Conservation (phyloP, 2,329 filamentous ascomycete species). For the Phaeoacremonium minimum region DNA sequence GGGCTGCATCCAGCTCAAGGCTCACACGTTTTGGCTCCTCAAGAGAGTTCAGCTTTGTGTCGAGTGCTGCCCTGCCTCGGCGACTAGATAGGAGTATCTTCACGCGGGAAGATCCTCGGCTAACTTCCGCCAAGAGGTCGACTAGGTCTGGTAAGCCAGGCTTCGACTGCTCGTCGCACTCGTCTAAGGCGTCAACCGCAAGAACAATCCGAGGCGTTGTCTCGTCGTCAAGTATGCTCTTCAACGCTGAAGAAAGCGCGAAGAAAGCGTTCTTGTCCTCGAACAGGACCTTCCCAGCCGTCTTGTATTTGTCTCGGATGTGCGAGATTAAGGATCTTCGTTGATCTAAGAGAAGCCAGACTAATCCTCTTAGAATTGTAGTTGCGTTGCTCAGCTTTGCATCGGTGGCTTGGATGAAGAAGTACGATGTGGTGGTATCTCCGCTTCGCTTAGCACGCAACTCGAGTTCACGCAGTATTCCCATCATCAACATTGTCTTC, state of each 20-base stretch:
- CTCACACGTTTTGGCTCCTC: too few species aligned
- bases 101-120: constrained; percentile 15
- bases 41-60: constrained; percentile 21
- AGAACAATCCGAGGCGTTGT: constrained; percentile 25
- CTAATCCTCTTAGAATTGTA: constrained; percentile 33
- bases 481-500: constrained; percentile 27
- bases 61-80: constrained; percentile 15
- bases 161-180: too few species aligned
- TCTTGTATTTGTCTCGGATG: constrained; percentile 24
- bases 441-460: constrained; percentile 11
- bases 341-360: constrained; percentile 30
- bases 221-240: constrained; percentile 31
- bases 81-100: constrained; percentile 42
- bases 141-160: too few species aligned
- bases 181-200: constrained; percentile 43
- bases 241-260: constrained; percentile 31
- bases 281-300: constrained; percentile 24
- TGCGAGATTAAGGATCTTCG: constrained; percentile 26
- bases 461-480: constrained; percentile 20
- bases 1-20: constrained; percentile 30
- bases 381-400: constrained; percentile 27
- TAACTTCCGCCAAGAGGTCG: too few species aligned
- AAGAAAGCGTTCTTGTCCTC: constrained; percentile 30
- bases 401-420: constrained; percentile 39
- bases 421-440: constrained; percentile 20